Conservation (phyloP, 2,329 filamentous ascomycete species). For the Arthroderma sp. region DNA sequence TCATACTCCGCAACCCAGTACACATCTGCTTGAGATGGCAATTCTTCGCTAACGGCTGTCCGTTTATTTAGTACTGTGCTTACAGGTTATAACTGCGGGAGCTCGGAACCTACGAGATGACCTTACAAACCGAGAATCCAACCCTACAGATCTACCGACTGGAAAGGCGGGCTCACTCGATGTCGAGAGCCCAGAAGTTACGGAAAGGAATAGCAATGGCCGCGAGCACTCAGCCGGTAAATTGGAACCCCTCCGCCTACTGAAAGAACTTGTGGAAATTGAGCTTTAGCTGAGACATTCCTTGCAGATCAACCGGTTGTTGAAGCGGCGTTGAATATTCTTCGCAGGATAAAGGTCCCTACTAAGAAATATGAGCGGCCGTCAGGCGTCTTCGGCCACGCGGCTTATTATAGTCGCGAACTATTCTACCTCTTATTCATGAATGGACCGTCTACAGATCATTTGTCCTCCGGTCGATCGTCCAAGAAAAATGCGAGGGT, state of each 20-base stretch:
- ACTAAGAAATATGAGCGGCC: constrained; percentile 34
- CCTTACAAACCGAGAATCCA: background rate
- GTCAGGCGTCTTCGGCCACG: constrained; percentile 45
- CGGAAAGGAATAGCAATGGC: background rate
- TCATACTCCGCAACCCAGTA: background rate
- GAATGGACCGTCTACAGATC: constrained; percentile 44
- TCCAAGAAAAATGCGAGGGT: constrained; percentile 33
- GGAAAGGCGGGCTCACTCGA: background rate
- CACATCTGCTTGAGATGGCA: background rate
- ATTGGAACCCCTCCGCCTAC: background rate
- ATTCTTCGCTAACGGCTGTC: background rate
- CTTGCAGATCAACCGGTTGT: constrained; percentile 15
- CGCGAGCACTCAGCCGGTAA: background rate
- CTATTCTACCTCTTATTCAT: constrained; percentile 53
- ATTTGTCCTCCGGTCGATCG: constrained; percentile 29
- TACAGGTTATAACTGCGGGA: constrained; percentile 8
- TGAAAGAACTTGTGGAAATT: background rate
- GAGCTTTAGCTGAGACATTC: background rate
- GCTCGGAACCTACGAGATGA: constrained; percentile 2
- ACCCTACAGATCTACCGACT: background rate
- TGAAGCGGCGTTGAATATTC: constrained; percentile 14
- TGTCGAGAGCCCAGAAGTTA: background rate
- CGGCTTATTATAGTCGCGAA: constrained; percentile 50
- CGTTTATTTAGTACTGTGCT: constrained; percentile 8
- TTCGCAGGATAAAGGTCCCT: constrained; percentile 11